Conservation (phyloP, 768 basidiomycete genomes). For the Russula brevipes region DNA sequence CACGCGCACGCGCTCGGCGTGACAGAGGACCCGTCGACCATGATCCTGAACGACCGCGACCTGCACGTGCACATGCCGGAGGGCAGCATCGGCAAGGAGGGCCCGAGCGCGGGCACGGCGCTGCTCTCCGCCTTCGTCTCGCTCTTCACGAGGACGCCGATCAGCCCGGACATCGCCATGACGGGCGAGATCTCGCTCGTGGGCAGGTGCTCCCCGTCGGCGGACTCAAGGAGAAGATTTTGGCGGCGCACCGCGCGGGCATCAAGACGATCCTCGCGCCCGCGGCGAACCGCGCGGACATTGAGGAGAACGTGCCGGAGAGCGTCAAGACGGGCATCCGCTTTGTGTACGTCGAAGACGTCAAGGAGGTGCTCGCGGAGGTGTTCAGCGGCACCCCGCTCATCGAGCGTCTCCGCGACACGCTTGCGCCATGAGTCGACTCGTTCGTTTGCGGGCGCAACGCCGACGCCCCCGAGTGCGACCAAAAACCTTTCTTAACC, state of each 20-base stretch:
- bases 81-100: constrained; percentile 90
- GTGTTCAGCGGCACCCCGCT: constrained; percentile 67
- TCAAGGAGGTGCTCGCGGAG: constrained; percentile 82
- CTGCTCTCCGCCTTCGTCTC: constrained; percentile 88
- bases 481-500: background rate
- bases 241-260: constrained; percentile 94
- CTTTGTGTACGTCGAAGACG: constrained; percentile 94
- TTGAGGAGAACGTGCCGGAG: constrained; percentile 95
- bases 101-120: constrained; percentile 94
- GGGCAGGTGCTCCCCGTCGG: constrained; percentile 93
- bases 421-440: constrained; percentile 31
- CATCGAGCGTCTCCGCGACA: constrained; percentile 64
- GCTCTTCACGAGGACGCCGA: constrained; percentile 78
- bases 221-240: constrained; percentile 92
- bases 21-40: constrained; percentile 61
- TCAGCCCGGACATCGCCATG: constrained; percentile 92
- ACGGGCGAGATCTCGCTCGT: constrained; percentile 97
- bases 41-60: constrained; percentile 80
- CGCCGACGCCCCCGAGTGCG: no score
- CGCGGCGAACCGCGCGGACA: constrained; percentile 84
- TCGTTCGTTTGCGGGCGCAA: no score
- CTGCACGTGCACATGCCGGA: constrained; percentile 98
- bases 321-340: constrained; percentile 93
- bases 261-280: constrained; percentile 90
- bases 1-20: constrained; percentile 89